These are phyloP conservation scores for Pseudogymnoascus sp. DNA, from an alignment of 2,329 filamentous ascomycete genomes.

Conservation along the genomic window DNA sequence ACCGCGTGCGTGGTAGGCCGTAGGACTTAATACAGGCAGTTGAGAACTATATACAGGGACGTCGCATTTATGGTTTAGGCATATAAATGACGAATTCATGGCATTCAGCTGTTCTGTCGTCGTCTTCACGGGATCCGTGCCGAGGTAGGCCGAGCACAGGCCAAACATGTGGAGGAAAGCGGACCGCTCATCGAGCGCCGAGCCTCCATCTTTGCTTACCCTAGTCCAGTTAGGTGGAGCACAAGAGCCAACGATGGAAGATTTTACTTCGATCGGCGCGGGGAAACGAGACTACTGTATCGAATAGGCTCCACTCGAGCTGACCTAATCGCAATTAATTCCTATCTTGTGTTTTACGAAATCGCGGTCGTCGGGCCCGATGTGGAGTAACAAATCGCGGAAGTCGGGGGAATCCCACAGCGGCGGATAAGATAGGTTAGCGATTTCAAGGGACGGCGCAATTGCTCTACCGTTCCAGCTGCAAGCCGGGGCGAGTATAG, in stretches of 20 bases:
- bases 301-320: too few relatives aligned
- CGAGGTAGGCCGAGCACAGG: background rate
- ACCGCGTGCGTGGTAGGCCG: background rate
- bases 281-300: background rate
- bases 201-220: background rate
- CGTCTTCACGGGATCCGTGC: background rate
- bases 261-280: background rate
- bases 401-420: too few relatives aligned
- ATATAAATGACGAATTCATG: background rate
- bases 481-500: too few relatives aligned
- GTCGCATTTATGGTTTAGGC: background rate
- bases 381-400: too few relatives aligned
- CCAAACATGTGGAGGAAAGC: background rate
- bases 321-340: too few relatives aligned
- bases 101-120: background rate
- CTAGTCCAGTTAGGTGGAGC: background rate
- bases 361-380: too few relatives aligned
- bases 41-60: background rate
- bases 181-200: background rate
- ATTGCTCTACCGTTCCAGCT: too few relatives aligned
- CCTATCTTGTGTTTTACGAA: too few relatives aligned
- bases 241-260: background rate
- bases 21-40: background rate
- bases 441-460: too few relatives aligned
- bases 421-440: too few relatives aligned